These are phyloP conservation scores for Colletotrichum nymphaeae DNA, from an alignment of 2,329 filamentous ascomycete genomes.

Conservation along the genomic window DNA sequence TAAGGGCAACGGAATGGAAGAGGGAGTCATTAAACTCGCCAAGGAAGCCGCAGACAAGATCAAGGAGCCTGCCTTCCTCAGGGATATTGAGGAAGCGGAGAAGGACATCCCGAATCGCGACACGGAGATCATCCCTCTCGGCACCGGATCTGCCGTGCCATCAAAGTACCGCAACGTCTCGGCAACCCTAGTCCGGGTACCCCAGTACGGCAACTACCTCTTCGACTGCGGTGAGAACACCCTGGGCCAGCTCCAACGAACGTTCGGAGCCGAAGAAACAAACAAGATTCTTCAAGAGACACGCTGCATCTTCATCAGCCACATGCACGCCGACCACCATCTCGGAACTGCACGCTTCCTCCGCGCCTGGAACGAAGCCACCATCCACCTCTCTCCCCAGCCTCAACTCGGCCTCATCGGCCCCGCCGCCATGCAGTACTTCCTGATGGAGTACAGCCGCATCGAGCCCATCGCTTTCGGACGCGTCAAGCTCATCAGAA, in stretches of 20 bases:
- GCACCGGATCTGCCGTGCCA: constrained; percentile 90
- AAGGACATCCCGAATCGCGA: constrained; percentile 78
- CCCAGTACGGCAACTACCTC: constrained; percentile 87
- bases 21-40: constrained; percentile 64
- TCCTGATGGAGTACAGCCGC: constrained; percentile 82
- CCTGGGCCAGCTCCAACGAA: constrained; percentile 83
- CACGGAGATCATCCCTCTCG: constrained; percentile 86
- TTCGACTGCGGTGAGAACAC: constrained; percentile 95
- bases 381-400: constrained; percentile 45
- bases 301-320: constrained; percentile 90
- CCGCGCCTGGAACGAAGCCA: constrained; percentile 79
- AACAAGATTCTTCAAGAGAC: constrained; percentile 81
- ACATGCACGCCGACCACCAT: constrained; percentile 96
- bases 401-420: constrained; percentile 74
- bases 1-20: constrained; percentile 52
- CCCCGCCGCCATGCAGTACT: constrained; percentile 76
- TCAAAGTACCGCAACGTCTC: constrained; percentile 98
- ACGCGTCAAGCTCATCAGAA: constrained; percentile 51
- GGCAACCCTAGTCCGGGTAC: constrained; percentile 84
- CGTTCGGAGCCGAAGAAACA: constrained; percentile 74
- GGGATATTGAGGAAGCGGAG: constrained; percentile 62
- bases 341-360: constrained; percentile 86
- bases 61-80: constrained; percentile 57
- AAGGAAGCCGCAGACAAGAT: constrained; percentile 55
- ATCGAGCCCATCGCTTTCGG: constrained; percentile 82